These are phyloP conservation scores for Senecio squalidus DNA, from an alignment of 140 eudicot genomes.

Conservation along the genomic window DNA sequence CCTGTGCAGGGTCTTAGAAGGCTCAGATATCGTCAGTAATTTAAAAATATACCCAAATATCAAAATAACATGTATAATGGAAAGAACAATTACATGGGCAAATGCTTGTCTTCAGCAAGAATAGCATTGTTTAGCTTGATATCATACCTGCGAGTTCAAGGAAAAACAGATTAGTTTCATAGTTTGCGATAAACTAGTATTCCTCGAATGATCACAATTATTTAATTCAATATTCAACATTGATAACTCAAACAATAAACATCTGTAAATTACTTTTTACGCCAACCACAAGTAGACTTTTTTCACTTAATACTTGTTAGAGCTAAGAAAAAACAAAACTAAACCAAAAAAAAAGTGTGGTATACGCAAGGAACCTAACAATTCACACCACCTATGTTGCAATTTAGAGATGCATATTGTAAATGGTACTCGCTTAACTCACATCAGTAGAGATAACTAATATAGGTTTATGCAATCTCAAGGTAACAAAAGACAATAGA, in stretches of 20 bases:
- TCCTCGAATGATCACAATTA: not conserved
- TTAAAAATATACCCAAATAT: too few species aligned
- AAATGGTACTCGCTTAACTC: too few species aligned
- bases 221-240: not conserved
- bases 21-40: too few species aligned
- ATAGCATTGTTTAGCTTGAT: slow-evolving; percentile 76
- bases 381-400: not conserved
- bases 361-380: not conserved
- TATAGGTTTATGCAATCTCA: not conserved
- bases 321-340: too few species aligned
- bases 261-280: not conserved
- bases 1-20: too few species aligned
- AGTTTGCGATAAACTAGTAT: not conserved
- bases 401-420: too few species aligned
- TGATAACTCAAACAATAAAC: not conserved
- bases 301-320: not conserved
- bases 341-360: too few species aligned
- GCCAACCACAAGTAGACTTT: not conserved
- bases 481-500: not conserved
- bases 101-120: slow-evolving; percentile 94
- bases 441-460: not conserved
- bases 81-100: slow-evolving; percentile 60
- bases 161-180: not conserved
- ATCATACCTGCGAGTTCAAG: slow-evolving; percentile 46
- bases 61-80: too few species aligned